Evolutionary conservation across 164 flowering plant genomes (phyloP).

Genomic region (Echeveria elegans): DNA sequence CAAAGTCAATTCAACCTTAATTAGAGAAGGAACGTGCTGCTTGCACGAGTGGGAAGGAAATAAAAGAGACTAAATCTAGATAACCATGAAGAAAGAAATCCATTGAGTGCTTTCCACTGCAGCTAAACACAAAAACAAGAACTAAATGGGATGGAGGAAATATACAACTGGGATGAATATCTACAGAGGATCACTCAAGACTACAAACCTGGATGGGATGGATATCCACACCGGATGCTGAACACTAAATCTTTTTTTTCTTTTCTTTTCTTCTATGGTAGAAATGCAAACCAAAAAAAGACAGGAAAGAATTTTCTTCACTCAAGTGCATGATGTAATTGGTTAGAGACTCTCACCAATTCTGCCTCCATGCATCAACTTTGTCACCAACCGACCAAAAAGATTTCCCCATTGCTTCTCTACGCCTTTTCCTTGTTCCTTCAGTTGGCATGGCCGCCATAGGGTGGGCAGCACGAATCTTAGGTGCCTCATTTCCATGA

Average conservation of each 20-base stretch:
- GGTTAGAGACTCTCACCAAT: slow-evolving; percentile 38
- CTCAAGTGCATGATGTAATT: neutral
- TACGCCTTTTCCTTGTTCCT: slow-evolving; percentile 76
- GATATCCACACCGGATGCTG: neutral
- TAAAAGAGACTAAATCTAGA: too few relatives aligned
- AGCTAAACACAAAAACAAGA: too few relatives aligned
- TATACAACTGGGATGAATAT: too few relatives aligned
- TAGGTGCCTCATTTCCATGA: slow-evolving; percentile 42
- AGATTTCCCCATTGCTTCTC: slow-evolving; percentile 57
- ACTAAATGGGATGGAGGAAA: too few relatives aligned
- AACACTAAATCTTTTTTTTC: neutral
- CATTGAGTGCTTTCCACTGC: too few relatives aligned
- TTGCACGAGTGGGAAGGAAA: too few relatives aligned
- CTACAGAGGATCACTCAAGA: neutral
- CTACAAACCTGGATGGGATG: neutral
- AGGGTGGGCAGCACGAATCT: slow-evolving; percentile 65
- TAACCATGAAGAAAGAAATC: too few relatives aligned
- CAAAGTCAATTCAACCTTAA: too few relatives aligned
- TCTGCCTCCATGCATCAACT: slow-evolving; percentile 78
- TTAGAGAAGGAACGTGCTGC: too few relatives aligned
- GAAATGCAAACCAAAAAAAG: neutral
- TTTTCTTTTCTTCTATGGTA: neutral
- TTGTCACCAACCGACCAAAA: slow-evolving; percentile 84
- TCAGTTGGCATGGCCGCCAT: slow-evolving; percentile 42
- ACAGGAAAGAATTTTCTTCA: neutral